Base-by-base conservation (phyloP, 441 rosid species). In the Pelargonium fulgidum region DNA sequence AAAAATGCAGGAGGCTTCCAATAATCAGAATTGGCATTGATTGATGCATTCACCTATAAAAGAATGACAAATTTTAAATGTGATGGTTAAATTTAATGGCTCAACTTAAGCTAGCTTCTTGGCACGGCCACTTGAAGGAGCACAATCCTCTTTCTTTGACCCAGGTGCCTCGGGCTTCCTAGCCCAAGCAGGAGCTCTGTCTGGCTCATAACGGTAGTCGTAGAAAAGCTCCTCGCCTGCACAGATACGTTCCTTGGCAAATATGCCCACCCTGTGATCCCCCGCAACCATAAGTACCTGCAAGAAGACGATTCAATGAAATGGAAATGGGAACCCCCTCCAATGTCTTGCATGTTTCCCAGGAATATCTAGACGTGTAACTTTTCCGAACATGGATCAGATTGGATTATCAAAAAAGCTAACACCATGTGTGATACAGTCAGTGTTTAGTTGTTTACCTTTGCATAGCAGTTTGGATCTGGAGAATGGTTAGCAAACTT, bases 271-370 rank as follows among this genome's bases (percentile, higher is more conserved):
- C 29, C 98, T 79, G 29, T 92, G 99, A 81, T 94, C 99, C 79
- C 99, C 97, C 14, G 93, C 98, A 39, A 92, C 99, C 98, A 94
- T 94, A 44, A 94, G 90, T 54, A 92, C 99, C 99, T 94, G 84
- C 85, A 66, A 76, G 1, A 62, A 24, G 69, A 45, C 8, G 56
- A 22, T 54, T 56, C 6, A 44, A 41, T 17, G 29, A 68, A 64
- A 13, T 56, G 33, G 11, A 63, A 54, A 65, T 10, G 61, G 56
- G 26, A 11, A 29, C 33, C 13, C 19, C 8, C 59, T 52, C 59
- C 59, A 14, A 29, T 29, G 33, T 29, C 3, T 29, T 0, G 33
- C 4, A 3, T 29, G 33, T 29, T 29, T 29, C 33, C 33, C 33
- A 29, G 33, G 4, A 29, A 29, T 29, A 1, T 29, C 33, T 29